phyloP scores from a whole-genome alignment of 257 asterid species.

The Solanum paucissectum region DNA sequence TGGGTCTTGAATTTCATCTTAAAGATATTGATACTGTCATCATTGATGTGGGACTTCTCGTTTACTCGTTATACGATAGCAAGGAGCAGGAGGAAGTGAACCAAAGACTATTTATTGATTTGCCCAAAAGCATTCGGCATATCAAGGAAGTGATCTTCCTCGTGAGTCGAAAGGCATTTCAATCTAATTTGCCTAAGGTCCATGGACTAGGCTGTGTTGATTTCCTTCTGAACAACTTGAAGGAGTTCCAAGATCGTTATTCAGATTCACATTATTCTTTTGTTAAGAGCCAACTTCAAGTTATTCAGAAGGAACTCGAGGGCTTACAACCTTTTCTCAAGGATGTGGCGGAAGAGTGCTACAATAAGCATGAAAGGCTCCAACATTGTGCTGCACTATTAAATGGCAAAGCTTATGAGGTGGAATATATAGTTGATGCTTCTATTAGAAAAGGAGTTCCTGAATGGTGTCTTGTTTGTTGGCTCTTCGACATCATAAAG shows the following conservation, averaged over 20 bases:
- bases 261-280: background rate
- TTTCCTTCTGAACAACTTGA: background rate
- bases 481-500: background rate
- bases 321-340: background rate
- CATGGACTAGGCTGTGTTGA: background rate
- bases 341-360: background rate
- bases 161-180: background rate
- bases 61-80: background rate
- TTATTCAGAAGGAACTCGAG: background rate
- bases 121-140: background rate
- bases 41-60: background rate
- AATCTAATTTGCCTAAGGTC: background rate
- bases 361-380: background rate
- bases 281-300: background rate
- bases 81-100: background rate
- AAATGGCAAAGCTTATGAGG: background rate
- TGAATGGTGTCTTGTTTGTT: background rate
- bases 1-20: background rate
- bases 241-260: background rate
- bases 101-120: background rate
- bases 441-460: background rate
- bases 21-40: background rate
- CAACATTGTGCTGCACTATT: background rate
- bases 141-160: background rate
- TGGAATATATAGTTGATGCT: background rate